A percentile compares a stretch with the other conserved stretches of the same genome.
These are phyloP conservation scores for Botrytis hyacinthi DNA, from an alignment of 2,329 filamentous ascomycete genomes.

Conservation along the genomic window DNA sequence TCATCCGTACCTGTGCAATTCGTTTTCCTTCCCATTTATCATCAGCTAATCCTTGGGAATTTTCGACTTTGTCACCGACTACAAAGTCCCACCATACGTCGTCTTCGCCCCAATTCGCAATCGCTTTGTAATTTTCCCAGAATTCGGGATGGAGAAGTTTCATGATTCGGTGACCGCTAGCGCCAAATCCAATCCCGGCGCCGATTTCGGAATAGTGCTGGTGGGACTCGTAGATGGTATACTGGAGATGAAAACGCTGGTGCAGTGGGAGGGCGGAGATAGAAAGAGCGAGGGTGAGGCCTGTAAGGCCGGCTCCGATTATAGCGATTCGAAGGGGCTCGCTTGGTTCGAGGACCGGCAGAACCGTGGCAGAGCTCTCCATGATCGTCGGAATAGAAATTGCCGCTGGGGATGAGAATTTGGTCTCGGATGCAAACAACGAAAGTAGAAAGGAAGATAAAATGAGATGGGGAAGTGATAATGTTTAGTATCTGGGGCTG, in stretches of 20 bases:
- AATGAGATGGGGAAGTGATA: neutral
- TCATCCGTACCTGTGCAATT: neutral
- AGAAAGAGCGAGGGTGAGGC: neutral
- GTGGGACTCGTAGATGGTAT: slow-evolving; percentile 8
- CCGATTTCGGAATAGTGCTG: slow-evolving; percentile 1
- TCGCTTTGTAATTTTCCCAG: slow-evolving; percentile 5
- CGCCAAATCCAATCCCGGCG: slow-evolving; percentile 5
- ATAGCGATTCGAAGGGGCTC: neutral
- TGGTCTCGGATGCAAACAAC: neutral
- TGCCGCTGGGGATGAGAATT: too few species aligned
- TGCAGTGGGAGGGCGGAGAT: neutral
- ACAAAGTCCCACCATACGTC: slow-evolving; percentile 10
- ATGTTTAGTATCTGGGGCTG: neutral
- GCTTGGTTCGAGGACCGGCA: rapidly evolving
- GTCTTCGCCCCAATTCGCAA: slow-evolving; percentile 8
- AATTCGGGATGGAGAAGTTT: neutral
- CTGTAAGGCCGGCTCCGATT: neutral
- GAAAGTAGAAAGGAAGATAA: too few species aligned
- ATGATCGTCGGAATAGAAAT: neutral
- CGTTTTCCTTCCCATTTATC: neutral
- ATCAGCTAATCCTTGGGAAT: neutral
- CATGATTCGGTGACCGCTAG: slow-evolving; percentile 10
- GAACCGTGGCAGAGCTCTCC: neutral
- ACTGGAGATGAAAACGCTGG: neutral
- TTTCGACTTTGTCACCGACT: neutral